Percentiles rank a stretch among this genome's conserved stretches.
Conservation (phyloP, 441 rosid species). For the Flueggea neowawraea region DNA sequence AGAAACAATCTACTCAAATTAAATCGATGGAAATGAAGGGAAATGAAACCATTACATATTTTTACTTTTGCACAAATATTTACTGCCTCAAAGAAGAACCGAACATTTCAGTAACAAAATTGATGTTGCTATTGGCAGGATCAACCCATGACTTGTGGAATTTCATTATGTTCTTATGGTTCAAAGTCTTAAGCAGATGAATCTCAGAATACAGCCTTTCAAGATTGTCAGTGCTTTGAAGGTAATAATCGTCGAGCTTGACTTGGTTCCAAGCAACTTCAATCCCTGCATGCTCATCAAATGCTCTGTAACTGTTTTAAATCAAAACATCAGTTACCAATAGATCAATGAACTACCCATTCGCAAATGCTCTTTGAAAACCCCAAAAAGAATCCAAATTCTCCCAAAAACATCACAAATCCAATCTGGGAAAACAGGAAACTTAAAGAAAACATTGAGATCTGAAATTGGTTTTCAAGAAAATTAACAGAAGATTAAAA, state of each 20-base stretch:
- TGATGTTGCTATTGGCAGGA: constrained; percentile 46
- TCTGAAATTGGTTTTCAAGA: constrained; percentile 21
- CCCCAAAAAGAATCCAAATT: constrained; percentile 8
- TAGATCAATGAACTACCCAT: constrained; percentile 17
- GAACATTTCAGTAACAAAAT: constrained; percentile 80
- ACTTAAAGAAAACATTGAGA: constrained; percentile 8
- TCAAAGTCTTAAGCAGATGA: constrained; percentile 59
- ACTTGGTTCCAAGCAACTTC: constrained; percentile 87
- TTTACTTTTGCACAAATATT: too few relatives aligned
- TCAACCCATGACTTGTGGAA: constrained; percentile 77
- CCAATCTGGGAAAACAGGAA: constrained; percentile 3
- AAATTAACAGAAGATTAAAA: constrained; percentile 12
- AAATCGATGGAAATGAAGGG: too few relatives aligned
- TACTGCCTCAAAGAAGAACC: constrained; percentile 28
- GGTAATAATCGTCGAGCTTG: constrained; percentile 43
- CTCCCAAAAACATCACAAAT: constrained; percentile 13
- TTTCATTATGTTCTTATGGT: constrained; percentile 52
- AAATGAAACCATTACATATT: too few relatives aligned
- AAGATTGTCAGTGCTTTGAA: constrained; percentile 55
- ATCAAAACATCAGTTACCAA: constrained; percentile 12
- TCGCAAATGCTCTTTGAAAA: constrained; percentile 1
- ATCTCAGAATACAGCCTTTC: constrained; percentile 72
- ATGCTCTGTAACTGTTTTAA: constrained; percentile 48
- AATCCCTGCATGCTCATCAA: constrained; percentile 62
- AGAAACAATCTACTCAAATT: too few relatives aligned